Base-by-base conservation (phyloP, 495 filamentous ascomycete species). In the Chaetomium tenue region DNA sequence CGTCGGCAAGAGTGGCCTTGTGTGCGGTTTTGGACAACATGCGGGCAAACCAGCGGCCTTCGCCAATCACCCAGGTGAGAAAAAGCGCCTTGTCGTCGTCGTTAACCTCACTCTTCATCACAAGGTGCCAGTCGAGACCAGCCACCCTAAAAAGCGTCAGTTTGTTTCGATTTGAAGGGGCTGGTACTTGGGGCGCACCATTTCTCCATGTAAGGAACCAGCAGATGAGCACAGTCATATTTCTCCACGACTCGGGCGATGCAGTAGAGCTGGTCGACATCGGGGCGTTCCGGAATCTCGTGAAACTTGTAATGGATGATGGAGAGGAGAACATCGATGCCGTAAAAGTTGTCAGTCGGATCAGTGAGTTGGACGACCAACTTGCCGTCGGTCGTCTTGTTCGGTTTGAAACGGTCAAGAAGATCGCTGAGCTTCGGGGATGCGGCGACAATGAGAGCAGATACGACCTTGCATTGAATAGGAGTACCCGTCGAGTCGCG, bases 261-360 rank as follows among this genome's bases (percentile, higher is more conserved):
- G 23, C 11, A 26, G 48, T 68, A 65, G 39, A 73, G 64, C 30
- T 69, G 37, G 16, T 33, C 47, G 13, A 71, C 25, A 15, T 61
- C 42, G 3, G 63, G 67, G 15, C 65, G 64, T 6, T 18, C 13
- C 1, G 55, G 58, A 12, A 73, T 60, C 13, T 71, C 66, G 26
- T 69, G 64, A 37, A 60, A 73, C 61, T 73, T 71, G 58, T 63
- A 66, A 28, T 73, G 71, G 11, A 63, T 54, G 30, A 73, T 60
- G 0, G 66, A 69, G 42, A 73, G 64, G n/a, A 71, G n/a, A 9
- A 71, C 12, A 25, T 71, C 65, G 18, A 73, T 40, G 12, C 71
- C 71, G 13, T 40, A 50, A 0, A 25, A 23, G 20, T 67, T 7
- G 23, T 47, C 47, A 3, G 25, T 3, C 54, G 66, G 59, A 12